Conservation (phyloP, 1,139 yeast species). For the Yamadazyma taylorii region DNA sequence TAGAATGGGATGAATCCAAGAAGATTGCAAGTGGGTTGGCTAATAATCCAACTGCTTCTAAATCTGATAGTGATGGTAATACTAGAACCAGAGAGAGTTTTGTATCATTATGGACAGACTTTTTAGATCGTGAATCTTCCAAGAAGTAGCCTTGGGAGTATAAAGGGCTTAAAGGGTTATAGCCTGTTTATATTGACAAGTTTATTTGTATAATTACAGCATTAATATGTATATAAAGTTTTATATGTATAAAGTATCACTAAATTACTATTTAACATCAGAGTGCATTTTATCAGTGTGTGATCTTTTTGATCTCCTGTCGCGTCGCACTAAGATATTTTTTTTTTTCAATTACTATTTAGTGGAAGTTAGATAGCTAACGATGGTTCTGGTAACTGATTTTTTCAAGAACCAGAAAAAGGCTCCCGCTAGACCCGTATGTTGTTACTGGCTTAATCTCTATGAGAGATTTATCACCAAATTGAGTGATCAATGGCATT, state of each 20-base stretch:
- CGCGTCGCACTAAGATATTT: too few species aligned
- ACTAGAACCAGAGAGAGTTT: constrained; percentile 59
- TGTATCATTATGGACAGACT: constrained; percentile 87
- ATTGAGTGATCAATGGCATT: too few species aligned
- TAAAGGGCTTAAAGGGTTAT: too few species aligned
- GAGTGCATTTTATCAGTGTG: not conserved
- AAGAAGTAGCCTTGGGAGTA: constrained; percentile 26
- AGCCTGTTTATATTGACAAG: too few species aligned
- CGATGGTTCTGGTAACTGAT: constrained; percentile 22
- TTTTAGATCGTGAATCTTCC: constrained; percentile 70
- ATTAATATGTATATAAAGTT: constrained; percentile 1
- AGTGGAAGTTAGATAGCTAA: not conserved
- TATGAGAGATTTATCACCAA: too few species aligned
- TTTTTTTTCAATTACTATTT: not conserved
- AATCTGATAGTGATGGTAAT: constrained; percentile 18
- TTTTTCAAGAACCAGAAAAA: constrained; percentile 16
- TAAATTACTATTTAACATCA: too few species aligned
- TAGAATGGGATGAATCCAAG: constrained; percentile 87
- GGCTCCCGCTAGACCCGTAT: constrained; percentile 8
- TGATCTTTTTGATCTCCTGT: not conserved
- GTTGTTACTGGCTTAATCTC: too few species aligned
- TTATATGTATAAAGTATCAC: too few species aligned
- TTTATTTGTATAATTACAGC: not conserved
- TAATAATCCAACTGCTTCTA: constrained; percentile 35
- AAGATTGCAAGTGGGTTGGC: constrained; percentile 80